Conservation (phyloP, 139 green algal genomes). For the Klebsormidium nitens region DNA sequence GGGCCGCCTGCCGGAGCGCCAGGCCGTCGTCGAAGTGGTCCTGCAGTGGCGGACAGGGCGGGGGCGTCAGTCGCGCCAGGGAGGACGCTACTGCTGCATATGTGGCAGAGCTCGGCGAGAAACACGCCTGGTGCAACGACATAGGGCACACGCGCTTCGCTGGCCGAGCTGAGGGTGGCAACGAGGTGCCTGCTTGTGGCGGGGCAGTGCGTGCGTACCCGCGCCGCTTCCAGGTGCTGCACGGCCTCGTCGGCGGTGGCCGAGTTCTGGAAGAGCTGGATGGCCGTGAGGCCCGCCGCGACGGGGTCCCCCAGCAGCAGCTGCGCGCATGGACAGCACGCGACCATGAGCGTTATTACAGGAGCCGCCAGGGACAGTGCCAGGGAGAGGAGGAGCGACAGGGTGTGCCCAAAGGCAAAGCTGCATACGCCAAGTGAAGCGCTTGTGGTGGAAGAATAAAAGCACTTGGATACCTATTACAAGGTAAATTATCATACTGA, state of each 20-base stretch:
- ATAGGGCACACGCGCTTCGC: too few relatives aligned
- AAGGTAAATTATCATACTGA: too few relatives aligned
- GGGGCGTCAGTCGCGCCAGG: too few relatives aligned
- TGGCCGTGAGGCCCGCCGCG: constrained; percentile 19
- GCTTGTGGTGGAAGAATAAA: too few relatives aligned
- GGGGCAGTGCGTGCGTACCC: constrained; percentile 8
- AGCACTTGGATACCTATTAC: too few relatives aligned
- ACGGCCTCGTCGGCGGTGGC: constrained; percentile 8
- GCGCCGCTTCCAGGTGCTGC: constrained; percentile 17
- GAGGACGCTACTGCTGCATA: too few relatives aligned
- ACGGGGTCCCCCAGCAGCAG: constrained; percentile 25
- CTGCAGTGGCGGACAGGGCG: too few relatives aligned
- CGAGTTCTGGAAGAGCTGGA: constrained; percentile 26
- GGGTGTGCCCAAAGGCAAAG: not conserved
- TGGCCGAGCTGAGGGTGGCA: too few relatives aligned
- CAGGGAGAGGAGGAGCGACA: not conserved
- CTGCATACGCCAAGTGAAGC: not conserved
- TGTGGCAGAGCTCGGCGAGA: too few relatives aligned
- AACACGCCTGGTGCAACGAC: too few relatives aligned
- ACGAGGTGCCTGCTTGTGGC: too few relatives aligned
- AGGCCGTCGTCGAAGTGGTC: constrained; percentile 26
- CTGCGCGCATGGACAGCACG: not conserved
- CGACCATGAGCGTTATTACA: not conserved
- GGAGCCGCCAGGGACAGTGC: not conserved
- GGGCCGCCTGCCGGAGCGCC: not conserved